Base-by-base conservation (phyloP, 345 rosid species). In the Clausena lansium region DNA sequence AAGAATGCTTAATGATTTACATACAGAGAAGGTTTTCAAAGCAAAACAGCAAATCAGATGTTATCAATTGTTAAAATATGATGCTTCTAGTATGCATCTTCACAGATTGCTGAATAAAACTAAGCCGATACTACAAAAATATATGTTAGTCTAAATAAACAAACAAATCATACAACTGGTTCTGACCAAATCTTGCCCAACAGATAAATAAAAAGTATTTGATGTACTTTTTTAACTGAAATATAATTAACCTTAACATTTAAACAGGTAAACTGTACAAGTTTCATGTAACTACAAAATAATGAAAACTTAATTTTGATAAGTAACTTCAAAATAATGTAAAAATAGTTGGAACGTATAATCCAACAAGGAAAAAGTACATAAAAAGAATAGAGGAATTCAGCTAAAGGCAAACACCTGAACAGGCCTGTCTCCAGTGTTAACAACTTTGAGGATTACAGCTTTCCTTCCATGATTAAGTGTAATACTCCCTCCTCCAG, bases 361-460 rank as follows among this genome's bases (percentile, higher is more conserved):
- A 36, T 4, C 54, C 33, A 38, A 59, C 24, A 25, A 27, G 67
- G 24, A 50, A 73, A 58, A 75, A 68, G 62, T 36, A 76, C 24
- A 50, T 27, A 33, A 68, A 54, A 65, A 77, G 9, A 60, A 58
- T 55, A 25, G 1, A 58, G 50, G 59, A 7, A 41, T 50, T 14
- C 47, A 52, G 77, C 71, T 58, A 61, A 47, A 45, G 33, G 60
- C 22, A 54, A 78, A 67, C 67, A 95, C 99, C 98, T 95, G 99
- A 69, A 95, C 82, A 76, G 99, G 99, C 85, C 99, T 87, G 89
- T 95, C 99, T 76, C 99, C 99, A n/a, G 78, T 85, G 82, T 92
- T 95, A 45, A 85, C 78, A 6, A 95, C 96, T 67, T 79, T 91
- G 65, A 95, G 87, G 59, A 85, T 84, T 57, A 93, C 79, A 39